Base-by-base conservation (phyloP, 2,329 filamentous ascomycete genomes). In the Phialophora chinensis region DNA sequence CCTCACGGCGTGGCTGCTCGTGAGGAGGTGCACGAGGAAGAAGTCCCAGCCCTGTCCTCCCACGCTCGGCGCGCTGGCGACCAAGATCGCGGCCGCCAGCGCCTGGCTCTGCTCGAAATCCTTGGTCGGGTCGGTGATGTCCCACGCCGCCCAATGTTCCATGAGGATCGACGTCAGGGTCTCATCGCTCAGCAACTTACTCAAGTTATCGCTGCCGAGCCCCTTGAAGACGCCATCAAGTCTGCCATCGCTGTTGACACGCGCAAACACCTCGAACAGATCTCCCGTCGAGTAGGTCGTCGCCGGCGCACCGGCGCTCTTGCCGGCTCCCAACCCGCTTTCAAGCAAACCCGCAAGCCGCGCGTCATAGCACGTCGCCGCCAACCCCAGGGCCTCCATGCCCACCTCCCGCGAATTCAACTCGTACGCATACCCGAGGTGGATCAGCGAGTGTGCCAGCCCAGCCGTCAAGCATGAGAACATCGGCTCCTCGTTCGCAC, bases 351-450 rank as follows among this genome's bases (percentile, higher is more conserved):
- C 67, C 31, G 89, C 90, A 76, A 93, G 93, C 4, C 85, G 85
- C 0, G 87, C 80, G 66, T 94, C 85, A 75, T 88, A 86, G 74
- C 84, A 86, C 66, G 85, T 86, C 20, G 86, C 79, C 0, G 88
- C 83, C 68, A 97, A 83, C 0, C 87, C 88, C 0, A 99, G 84
- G 0, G 93, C 91, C 81, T 99, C 95, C 79, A 97, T 95, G 56
- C 89, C 93, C 23, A 98, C 77, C 70, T 96, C 94, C 66, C 90
- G 90, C 72, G 87, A 95, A 68, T 91, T 87, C 73, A 98, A 84
- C 80, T 99, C 94, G 75, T 90, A 94, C 10, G 93, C 95, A 76
- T 96, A 97, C n/a, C 88, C 93, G 2, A 99, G 85, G 74, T 98
- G 95, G 66, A 98, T 95, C n/a, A 98, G 82, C 1, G 94, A 91